Conservation (phyloP, 148 eudicot genomes). For the Persicaria maculosa region DNA sequence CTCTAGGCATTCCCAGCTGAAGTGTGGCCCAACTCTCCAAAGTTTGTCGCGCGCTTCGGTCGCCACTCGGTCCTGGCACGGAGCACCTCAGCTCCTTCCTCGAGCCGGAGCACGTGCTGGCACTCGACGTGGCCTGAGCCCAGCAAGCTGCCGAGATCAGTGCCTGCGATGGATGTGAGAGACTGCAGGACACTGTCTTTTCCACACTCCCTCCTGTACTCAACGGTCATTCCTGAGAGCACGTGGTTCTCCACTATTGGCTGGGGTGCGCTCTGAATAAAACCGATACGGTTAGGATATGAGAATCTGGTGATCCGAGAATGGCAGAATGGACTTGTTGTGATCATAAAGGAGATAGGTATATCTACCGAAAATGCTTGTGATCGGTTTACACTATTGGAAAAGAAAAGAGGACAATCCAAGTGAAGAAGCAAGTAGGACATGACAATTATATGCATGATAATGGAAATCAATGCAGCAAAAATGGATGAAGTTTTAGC, state of each 20-base stretch:
- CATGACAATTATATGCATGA: too few species aligned
- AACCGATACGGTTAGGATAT: not conserved
- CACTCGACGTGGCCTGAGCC: conserved; percentile 59
- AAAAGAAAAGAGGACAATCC: not conserved
- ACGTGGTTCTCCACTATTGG: conserved; percentile 67
- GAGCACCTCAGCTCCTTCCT: conserved; percentile 74
- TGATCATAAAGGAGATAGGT: too few species aligned
- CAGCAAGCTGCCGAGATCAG: conserved; percentile 34
- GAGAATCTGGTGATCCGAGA: not conserved
- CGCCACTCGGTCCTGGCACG: conserved; percentile 84
- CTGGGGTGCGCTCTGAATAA: conserved; percentile 70
- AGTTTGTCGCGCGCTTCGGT: conserved; percentile 50
- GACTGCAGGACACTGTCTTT: conserved; percentile 77
- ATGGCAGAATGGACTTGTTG: not conserved
- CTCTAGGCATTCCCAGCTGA: conserved; percentile 30
- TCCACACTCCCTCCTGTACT: conserved; percentile 87
- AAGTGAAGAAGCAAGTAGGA: not conserved
- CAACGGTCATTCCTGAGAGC: conserved; percentile 71
- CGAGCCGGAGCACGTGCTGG: conserved; percentile 75
- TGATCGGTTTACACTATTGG: not conserved
- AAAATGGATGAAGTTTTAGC: too few species aligned
- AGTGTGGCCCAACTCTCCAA: conserved; percentile 29
- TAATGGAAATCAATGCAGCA: too few species aligned
- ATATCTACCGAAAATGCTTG: too few species aligned
- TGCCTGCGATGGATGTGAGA: conserved; percentile 49